A percentile compares a stretch with the other conserved stretches of the same genome.
Conservation (phyloP, 2,329 filamentous ascomycete species). For the Didymella exigua region DNA sequence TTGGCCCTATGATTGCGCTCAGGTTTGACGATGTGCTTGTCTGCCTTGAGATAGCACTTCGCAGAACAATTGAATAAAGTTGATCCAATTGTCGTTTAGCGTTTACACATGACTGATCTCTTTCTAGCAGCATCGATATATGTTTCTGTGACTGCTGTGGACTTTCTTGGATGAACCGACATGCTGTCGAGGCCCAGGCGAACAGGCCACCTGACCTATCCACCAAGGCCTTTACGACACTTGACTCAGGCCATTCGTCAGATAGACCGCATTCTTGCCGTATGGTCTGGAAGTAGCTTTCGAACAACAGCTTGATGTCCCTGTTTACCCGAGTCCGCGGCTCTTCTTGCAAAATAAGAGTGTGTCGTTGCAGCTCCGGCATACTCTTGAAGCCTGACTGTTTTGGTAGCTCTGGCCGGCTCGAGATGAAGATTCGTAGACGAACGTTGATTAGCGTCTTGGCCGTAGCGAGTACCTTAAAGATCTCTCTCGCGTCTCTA, state of each 20-base stretch:
- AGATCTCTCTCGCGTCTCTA: conserved; percentile 15
- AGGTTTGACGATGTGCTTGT: too few species aligned
- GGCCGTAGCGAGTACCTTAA: conserved; percentile 18
- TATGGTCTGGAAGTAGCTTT: background rate
- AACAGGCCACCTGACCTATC: background rate
- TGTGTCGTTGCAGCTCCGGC: too few species aligned
- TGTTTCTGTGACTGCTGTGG: background rate
- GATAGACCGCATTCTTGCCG: background rate
- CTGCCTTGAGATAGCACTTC: background rate
- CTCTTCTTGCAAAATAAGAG: too few species aligned
- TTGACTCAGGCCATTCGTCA: background rate
- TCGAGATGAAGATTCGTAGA: too few species aligned
- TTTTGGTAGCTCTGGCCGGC: too few species aligned
- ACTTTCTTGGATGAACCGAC: background rate
- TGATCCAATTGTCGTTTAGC: background rate
- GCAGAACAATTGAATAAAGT: background rate
- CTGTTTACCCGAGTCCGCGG: background rate
- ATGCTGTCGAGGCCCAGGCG: background rate
- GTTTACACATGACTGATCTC: background rate
- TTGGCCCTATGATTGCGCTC: too few species aligned
- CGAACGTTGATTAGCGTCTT: too few species aligned
- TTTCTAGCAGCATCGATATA: background rate
- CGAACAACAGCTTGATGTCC: background rate
- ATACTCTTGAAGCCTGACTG: too few species aligned
- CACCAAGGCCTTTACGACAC: background rate